Evolutionary conservation across 495 filamentous ascomycete species (phyloP), one percentile per base, ranked within the genome.

Genomic region (Tirmania nivea): DNA sequence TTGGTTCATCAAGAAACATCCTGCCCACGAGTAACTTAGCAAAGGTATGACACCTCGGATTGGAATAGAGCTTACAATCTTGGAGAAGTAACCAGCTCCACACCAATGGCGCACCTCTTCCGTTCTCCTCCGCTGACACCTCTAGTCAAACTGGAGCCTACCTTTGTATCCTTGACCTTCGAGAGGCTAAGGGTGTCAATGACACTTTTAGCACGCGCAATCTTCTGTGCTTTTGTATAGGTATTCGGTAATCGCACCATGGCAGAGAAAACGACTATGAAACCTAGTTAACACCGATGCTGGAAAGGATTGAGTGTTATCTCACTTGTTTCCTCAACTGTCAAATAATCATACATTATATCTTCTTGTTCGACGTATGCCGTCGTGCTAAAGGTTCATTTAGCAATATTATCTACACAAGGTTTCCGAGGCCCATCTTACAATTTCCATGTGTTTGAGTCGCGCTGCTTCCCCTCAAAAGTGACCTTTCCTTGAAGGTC

Each of bases 1-100:
- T 89, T 16, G 86, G 86, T 59, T 94, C 86, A 63, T 94, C 86
- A 34, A 95, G 76, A 69, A 94, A 95, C 7, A 94, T 45, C 17
- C 39, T 45, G 39, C 12, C 17, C 17, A 45, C 39, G 17, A 14
- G 39, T 45, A 31, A 7, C 25, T 31, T 31, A 31, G 25, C 25
- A 31, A 31, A 31, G 3, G 25, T 31, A 31, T 5, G 7, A 7
- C 25, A 31, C 25, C 25, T 31, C 25, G 25, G 25, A 31, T 31
- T 31, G 25, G 3, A 45, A 14, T 45, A 45, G 39, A 14, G 3
- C 39, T 14, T 45, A 31, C 48, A 50, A 21, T 31, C 19, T 50
- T 31, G 48, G 48, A 31, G 21, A 50, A 2, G 48, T 50, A n/a
- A 50, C 48, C 7, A 50, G 20, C 20, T 50, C 48, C 11, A 50